Base-by-base conservation (phyloP, 768 basidiomycete genomes). In the Asterophora parasitica region DNA sequence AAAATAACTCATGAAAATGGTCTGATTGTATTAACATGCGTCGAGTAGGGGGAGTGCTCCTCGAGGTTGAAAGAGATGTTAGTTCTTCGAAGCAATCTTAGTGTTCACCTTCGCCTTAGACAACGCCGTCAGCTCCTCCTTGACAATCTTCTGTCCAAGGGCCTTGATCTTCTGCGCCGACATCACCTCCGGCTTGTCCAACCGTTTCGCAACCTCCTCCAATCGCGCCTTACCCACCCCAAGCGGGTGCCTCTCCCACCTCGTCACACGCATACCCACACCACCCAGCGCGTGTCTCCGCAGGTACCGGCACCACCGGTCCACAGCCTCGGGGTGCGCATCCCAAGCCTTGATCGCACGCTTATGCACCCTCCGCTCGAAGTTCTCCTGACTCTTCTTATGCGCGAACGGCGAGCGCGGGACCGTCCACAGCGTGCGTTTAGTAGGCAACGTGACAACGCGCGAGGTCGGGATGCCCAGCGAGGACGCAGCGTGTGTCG, bases 341-440 rank as follows among this genome's bases (percentile, higher is more conserved):
- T 98, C 95, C 76, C 80, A 98, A 0, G 92, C 88, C 66, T 92
- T 94, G 68, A 98, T 81, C 32, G 78, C 78, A 9, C 94, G 79
- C 60, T 88, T 89, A 61, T 94, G 88, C 44, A 85, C 83, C 58
- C 73, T 78, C 20, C 90, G 73, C 63, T 92, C 86, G 63, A 95
- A 98, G 67, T 97, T 98, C 72, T 98, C 93, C 66, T 97, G 93
- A 13, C 78, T 72, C 67, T 95, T 96, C 62, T 98, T 98, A 65
- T 94, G 86, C 4, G 80, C 83, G 61, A 98, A 98, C 8, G 95
- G 94, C 3, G 81, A 78, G 30, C 85, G 79, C 7, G 77, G 74
- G 13, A 96, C 93, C 0, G 95, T 96, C 83, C 89, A 91, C 8
- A 96, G 69, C 4, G 77, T 73, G 37, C 88, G 85, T 54, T 83